phyloP scores from a whole-genome alignment of 768 basidiomycete species.

The Cystofilobasidium capitatum region DNA sequence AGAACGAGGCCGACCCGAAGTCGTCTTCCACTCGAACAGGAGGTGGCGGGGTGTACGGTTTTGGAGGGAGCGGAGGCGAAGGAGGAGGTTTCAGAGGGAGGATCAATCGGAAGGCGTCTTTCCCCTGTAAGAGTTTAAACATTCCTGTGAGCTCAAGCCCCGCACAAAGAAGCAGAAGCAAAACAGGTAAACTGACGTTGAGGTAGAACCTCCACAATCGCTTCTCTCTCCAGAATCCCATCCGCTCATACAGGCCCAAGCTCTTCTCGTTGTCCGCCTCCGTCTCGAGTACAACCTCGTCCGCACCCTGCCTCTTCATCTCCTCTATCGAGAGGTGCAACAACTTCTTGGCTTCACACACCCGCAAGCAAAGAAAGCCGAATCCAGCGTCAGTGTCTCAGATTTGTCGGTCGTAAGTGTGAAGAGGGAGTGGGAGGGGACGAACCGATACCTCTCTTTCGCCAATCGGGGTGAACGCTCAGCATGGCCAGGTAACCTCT shows the following conservation, averaged over 20 bases:
- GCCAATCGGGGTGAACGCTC: slow-evolving; percentile 70
- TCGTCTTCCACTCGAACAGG: neutral
- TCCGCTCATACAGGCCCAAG: slow-evolving; percentile 74
- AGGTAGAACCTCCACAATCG: slow-evolving; percentile 89
- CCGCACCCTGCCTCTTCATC: slow-evolving; percentile 72
- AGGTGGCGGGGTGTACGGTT: neutral
- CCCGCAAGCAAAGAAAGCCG: slow-evolving; percentile 30
- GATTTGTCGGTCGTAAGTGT: no score
- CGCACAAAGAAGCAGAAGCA: neutral
- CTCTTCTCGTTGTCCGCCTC: slow-evolving; percentile 48
- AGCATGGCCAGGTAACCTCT: slow-evolving; percentile 98
- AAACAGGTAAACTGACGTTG: slow-evolving; percentile 46
- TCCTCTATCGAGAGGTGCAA: slow-evolving; percentile 70
- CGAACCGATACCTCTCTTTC: slow-evolving; percentile 87
- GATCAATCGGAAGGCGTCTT: slow-evolving; percentile 1
- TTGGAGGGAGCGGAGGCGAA: neutral
- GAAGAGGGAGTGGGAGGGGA: no score
- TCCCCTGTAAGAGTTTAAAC: neutral
- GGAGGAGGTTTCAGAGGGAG: neutral
- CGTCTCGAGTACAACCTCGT: slow-evolving; percentile 57
- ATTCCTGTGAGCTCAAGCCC: neutral
- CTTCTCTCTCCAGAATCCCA: slow-evolving; percentile 94
- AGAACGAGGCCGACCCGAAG: neutral
- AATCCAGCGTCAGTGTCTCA: neutral
- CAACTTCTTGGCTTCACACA: slow-evolving; percentile 63